phyloP scores from a whole-genome alignment of 192 early-diverging fungal species.

The Diversispora eburnea region DNA sequence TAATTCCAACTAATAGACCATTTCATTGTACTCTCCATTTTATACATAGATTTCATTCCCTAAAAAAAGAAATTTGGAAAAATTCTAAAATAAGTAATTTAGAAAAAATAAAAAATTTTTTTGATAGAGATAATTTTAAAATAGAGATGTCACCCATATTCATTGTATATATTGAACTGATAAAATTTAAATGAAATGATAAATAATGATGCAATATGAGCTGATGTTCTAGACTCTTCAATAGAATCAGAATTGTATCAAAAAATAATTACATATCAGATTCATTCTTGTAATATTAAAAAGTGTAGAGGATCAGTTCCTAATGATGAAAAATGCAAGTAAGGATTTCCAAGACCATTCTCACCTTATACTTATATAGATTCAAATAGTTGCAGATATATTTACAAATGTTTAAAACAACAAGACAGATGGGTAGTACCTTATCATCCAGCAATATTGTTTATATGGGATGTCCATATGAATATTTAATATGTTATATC shows the following conservation, averaged over 20 bases:
- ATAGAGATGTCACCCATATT: not conserved
- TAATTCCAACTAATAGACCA: constrained; percentile 5
- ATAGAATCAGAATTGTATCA: not conserved
- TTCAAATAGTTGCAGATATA: not conserved
- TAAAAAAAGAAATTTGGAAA: not conserved
- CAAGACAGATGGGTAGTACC: constrained; percentile 1
- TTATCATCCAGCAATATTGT: not conserved
- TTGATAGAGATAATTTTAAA: constrained; percentile 3
- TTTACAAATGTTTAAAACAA: not conserved
- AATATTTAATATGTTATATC: constrained; percentile 8
- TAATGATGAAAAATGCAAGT: not conserved
- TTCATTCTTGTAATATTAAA: not conserved
- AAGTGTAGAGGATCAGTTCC: not conserved
- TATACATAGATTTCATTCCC: not conserved
- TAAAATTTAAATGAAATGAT: not conserved
- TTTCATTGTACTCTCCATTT: constrained; percentile 1
- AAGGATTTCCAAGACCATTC: not conserved
- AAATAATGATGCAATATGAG: not conserved
- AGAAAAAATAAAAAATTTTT: not conserved
- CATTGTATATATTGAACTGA: not conserved
- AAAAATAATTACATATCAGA: not conserved
- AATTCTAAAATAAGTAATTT: not conserved
- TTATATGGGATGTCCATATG: constrained; percentile 4
- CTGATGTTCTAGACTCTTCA: not conserved
- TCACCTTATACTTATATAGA: not conserved